These are phyloP conservation scores for Kodamaea laetipori DNA, from an alignment of 805 yeast genomes.

Conservation along the genomic window DNA sequence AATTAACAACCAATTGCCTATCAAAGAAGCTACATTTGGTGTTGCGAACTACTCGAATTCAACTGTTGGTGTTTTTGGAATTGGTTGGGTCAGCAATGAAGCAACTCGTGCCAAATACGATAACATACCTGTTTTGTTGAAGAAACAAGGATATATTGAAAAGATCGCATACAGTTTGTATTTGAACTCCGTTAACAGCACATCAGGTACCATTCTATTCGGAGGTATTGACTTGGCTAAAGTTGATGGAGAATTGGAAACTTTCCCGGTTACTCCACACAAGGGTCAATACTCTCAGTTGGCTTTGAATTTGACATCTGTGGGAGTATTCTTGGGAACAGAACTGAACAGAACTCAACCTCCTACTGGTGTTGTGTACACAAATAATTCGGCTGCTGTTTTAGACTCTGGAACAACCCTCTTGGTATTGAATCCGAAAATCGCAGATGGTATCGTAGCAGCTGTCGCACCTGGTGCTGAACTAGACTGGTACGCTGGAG, in stretches of 20 bases:
- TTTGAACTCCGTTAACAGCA: constrained; percentile 21
- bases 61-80: constrained; percentile 24
- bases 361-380: constrained; percentile 4
- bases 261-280: constrained; percentile 22
- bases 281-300: constrained; percentile 17
- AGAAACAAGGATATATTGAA: constrained; percentile 30
- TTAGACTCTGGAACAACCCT: constrained; percentile 64
- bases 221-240: constrained; percentile 35
- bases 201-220: constrained; percentile 27
- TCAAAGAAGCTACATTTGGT: constrained; percentile 19
- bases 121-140: constrained; percentile 24
- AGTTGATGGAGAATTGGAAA: constrained; percentile 19
- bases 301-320: constrained; percentile 21
- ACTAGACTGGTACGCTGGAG: constrained; percentile 9
- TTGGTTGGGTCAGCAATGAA: constrained; percentile 19
- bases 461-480: constrained; percentile 9
- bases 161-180: constrained; percentile 28
- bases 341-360: neutral
- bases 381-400: constrained; percentile 36
- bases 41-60: constrained; percentile 18
- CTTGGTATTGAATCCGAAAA: constrained; percentile 41
- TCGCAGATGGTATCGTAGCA: constrained; percentile 9
- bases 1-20: constrained; percentile 15
- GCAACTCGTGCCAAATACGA: constrained; percentile 42
- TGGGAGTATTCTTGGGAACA: neutral